Base-by-base conservation (phyloP, 2,329 filamentous ascomycete species). In the Botrytis galanthina region DNA sequence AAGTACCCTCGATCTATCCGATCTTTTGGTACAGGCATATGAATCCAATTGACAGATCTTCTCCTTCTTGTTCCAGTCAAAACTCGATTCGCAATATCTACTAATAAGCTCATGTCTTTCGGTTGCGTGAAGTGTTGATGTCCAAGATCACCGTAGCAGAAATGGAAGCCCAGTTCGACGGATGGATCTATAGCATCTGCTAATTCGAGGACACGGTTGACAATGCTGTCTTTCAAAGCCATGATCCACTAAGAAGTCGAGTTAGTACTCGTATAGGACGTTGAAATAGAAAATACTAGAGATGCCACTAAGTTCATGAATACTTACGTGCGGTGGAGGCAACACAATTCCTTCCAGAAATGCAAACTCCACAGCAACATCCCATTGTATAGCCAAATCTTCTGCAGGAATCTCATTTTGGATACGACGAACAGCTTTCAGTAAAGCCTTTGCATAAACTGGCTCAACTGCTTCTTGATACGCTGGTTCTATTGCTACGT, bases 121-220 rank as follows among this genome's bases (percentile, higher is more conserved):
- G 85, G 84, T 71, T 86, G 82, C n/a, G 82, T 74, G 74, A 84
- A 85, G 76, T 85, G 84, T 68, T 78, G 77, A 76, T 86, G 84
- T 1, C 79, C 77, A 7, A 83, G 78, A 74, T 86, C 84, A 20
- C 85, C 85, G 75, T 86, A 86, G 78, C 85, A 86, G 32, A 86
- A 80, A 76, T 86, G 85, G 46, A 84, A 80, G 0, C 84, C 85
- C 71, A 86, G 63, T 57, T 84, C 80, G 1, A 85, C 82, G 74
- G 81, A 80, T 9, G 77, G 46, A 48, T 81, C 77, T 7, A 85
- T 79, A 14, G 76, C 76, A 12, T 76, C 75, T 10, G 80, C 78
- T 72, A 84, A 75, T 3, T 79, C 76, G 4, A 77, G 70, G 14
- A 83, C 75, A 20, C 83, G 79, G 9, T 81, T 77, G 14, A 83